A percentile compares a stretch with the other conserved stretches of the same genome.
Evolutionary conservation across 139 green algal genomes (phyloP).

Genomic region (Limnomonas spitsbergensis): DNA sequence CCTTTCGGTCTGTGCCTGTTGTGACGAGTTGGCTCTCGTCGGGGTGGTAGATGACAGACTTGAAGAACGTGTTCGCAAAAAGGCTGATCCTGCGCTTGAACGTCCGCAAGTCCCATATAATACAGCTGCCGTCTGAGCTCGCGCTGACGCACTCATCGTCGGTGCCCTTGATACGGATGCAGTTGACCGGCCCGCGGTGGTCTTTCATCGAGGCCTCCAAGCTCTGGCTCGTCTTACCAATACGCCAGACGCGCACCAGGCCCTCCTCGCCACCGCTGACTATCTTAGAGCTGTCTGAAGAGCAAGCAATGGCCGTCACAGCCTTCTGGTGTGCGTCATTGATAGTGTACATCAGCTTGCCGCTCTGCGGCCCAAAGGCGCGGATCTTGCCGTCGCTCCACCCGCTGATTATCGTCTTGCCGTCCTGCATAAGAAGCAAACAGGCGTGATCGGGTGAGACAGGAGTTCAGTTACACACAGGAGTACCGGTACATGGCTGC

Average conservation of each 20-base stretch:
- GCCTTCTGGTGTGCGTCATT: conserved; percentile 75
- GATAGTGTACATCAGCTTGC: conserved; percentile 79
- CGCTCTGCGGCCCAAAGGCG: conserved; percentile 74
- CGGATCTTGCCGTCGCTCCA: conserved; percentile 84
- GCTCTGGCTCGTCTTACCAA: conserved; percentile 50
- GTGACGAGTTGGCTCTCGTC: conserved; percentile 74
- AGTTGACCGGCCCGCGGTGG: conserved; percentile 75
- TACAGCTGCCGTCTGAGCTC: conserved; percentile 73
- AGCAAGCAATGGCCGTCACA: conserved; percentile 70
- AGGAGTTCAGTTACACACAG: background rate
- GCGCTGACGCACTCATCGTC: conserved; percentile 72
- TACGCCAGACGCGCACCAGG: conserved; percentile 64
- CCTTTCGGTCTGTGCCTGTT: conserved; percentile 77
- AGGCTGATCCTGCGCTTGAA: conserved; percentile 66
- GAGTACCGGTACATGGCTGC: no score
- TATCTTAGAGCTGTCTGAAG: conserved; percentile 51
- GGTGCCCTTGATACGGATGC: conserved; percentile 56
- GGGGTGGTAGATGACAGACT: conserved; percentile 68
- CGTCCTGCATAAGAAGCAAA: conserved; percentile 48
- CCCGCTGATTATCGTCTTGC: conserved; percentile 64
- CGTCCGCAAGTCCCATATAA: conserved; percentile 82
- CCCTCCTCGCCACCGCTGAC: conserved; percentile 70
- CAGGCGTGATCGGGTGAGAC: no score
- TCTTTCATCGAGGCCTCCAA: conserved; percentile 86
- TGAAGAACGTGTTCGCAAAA: conserved; percentile 83